Percentiles rank a stretch among this genome's conserved stretches.
phyloP scores from a whole-genome alignment of 1,139 yeast species.

The Blastobotrys arbuscula region DNA sequence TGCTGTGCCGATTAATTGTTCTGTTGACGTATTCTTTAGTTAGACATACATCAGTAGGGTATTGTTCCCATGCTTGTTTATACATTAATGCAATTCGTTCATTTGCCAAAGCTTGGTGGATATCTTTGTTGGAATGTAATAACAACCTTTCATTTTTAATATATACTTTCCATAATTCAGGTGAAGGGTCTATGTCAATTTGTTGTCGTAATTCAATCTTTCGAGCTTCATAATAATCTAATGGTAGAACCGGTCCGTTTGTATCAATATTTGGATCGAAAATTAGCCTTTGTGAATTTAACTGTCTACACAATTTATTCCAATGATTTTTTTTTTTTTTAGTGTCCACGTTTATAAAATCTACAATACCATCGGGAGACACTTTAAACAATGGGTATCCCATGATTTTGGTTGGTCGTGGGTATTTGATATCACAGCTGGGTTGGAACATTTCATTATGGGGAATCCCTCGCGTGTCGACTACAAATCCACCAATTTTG shows the following conservation, averaged over 20 bases:
- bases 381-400: background rate
- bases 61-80: background rate
- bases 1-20: background rate
- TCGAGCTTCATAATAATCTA: background rate
- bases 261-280: background rate
- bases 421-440: background rate
- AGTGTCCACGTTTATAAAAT: background rate
- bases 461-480: background rate
- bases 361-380: background rate
- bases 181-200: background rate
- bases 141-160: conserved; percentile 2
- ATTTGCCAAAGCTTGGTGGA: background rate
- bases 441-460: background rate
- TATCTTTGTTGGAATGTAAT: conserved; percentile 3
- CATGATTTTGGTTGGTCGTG: background rate
- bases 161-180: conserved; percentile 2
- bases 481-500: background rate
- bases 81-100: background rate
- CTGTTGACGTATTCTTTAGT: background rate
- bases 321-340: background rate
- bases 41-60: background rate
- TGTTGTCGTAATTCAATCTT: background rate
- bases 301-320: too few species aligned
- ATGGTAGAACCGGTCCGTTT: background rate
- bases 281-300: too few species aligned